A percentile compares a stretch with the other conserved stretches of the same genome.
Conservation (phyloP, 768 basidiomycete genomes). For the Amanita pallidorosea region DNA sequence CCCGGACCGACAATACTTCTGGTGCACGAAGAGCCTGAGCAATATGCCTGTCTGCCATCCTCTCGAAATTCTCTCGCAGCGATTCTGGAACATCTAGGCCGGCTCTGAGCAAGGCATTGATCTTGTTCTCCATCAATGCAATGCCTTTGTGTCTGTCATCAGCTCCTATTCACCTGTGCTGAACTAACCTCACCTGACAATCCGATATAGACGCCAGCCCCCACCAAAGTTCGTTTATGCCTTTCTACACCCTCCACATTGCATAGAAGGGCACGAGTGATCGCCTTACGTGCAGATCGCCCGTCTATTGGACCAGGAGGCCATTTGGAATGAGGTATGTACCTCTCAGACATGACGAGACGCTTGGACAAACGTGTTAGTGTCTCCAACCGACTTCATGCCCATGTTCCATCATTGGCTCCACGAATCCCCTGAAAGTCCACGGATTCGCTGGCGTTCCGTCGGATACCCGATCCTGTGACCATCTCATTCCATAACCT, state of each 20-base stretch:
- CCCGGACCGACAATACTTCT: background rate
- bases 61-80: constrained; percentile 4
- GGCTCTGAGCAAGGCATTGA: constrained; percentile 1
- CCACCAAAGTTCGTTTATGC: constrained; percentile 7
- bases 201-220: constrained; percentile 19
- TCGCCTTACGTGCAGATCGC: constrained; percentile 12
- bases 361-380: constrained; percentile 4
- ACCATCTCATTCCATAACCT: constrained; percentile 64
- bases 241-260: constrained; percentile 15
- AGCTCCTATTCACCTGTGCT: background rate
- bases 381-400: constrained; percentile 56
- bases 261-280: constrained; percentile 13
- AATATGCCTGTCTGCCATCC: constrained; percentile 7
- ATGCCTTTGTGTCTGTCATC: constrained; percentile 4
- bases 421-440: constrained; percentile 55
- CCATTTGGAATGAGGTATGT: constrained; percentile 3
- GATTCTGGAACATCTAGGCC: constrained; percentile 2
- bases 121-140: constrained; percentile 10
- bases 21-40: background rate
- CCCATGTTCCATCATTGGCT: constrained; percentile 60
- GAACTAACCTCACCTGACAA: constrained; percentile 11
- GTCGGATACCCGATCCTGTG: constrained; percentile 28
- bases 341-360: constrained; percentile 4
- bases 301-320: constrained; percentile 9
- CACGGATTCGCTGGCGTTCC: constrained; percentile 20